phyloP scores from a whole-genome alignment of 176 grass and related monocot species.

The Triticum timopheevii region DNA sequence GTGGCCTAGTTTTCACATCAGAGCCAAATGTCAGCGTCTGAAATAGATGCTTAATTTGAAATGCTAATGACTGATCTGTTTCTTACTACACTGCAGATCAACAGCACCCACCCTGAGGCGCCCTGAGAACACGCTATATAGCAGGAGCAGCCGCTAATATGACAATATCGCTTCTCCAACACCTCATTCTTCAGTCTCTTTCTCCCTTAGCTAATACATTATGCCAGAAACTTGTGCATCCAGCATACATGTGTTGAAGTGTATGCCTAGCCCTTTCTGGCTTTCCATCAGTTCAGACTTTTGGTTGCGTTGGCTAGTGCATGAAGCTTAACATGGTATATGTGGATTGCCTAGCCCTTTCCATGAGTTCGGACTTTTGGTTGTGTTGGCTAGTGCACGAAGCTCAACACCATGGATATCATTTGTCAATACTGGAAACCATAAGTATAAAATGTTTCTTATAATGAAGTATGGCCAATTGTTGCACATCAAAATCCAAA shows the following conservation, averaged over 20 bases:
- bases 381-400: no score
- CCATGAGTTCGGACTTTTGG: no score
- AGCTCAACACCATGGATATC: not conserved
- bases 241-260: not conserved
- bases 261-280: no score
- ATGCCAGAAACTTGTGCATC: not conserved
- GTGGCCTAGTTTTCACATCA: not conserved
- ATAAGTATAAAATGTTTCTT: slow-evolving; percentile 3
- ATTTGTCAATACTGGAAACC: not conserved
- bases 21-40: not conserved
- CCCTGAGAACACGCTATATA: not conserved
- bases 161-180: not conserved
- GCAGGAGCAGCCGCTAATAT: not conserved
- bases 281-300: no score
- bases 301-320: no score
- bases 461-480: not conserved
- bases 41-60: not conserved
- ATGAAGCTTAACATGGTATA: no score
- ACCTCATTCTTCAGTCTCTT: slow-evolving; percentile 1
- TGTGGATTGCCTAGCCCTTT: no score
- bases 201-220: not conserved
- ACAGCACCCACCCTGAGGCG: not conserved
- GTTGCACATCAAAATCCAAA: slow-evolving; percentile 12
- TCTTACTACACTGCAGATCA: slow-evolving; percentile 16
- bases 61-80: not conserved